Evolutionary conservation across 2,329 filamentous ascomycete species (phyloP), one percentile per base, ranked within the genome.

Genomic region (Aspergillus viridinutans): DNA sequence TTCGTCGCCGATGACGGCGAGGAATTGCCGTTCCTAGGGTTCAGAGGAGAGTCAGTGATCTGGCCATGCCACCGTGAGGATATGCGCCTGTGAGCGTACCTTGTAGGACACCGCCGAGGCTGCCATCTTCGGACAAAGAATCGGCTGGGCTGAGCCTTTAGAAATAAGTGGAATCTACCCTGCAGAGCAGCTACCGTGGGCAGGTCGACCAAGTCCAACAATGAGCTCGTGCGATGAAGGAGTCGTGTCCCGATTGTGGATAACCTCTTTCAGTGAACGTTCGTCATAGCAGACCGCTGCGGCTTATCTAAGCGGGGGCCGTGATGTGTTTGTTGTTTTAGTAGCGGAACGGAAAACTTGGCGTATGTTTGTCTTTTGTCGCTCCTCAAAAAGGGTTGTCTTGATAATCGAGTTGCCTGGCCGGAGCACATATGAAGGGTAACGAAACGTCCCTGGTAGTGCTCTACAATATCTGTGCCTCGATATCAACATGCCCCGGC

Each of bases 1-100:
- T 85, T 99, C 94, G 76, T 99, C 94, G 53, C 94, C 94, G 72
- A 99, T 99, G 50, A 99, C 93, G 63, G 94, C 94, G 58, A 99
- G 85, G 73, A 99, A 96, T 78, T 99, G 89, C 69, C 94, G 85
- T 78, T 97, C 92, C 79, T 92, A 54, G 55, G 32, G 58, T 51
- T 50, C 28, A 35, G 42, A 53, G 21, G 58, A 50, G 63, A 61
- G 54, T 59, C 56, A 88, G 75, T 62, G 43, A 61, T 58, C 54
- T 23, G 29, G 14, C 17, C 10, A 21, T 25, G n/a, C 28, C 52
- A 28, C 12, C 40, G 53, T 51, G 52, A 55, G 48, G 52, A 17
- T 3, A 38, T 38, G 57, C 51, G 56, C 56, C 35, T 32, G 45
- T 57, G 47, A 59, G 58, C 43, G 52, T 72, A 78, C 75, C 72